A percentile compares a stretch with the other conserved stretches of the same genome.
phyloP scores from a whole-genome alignment of 208 protist species.

The Vickermania ingenoplastis region DNA sequence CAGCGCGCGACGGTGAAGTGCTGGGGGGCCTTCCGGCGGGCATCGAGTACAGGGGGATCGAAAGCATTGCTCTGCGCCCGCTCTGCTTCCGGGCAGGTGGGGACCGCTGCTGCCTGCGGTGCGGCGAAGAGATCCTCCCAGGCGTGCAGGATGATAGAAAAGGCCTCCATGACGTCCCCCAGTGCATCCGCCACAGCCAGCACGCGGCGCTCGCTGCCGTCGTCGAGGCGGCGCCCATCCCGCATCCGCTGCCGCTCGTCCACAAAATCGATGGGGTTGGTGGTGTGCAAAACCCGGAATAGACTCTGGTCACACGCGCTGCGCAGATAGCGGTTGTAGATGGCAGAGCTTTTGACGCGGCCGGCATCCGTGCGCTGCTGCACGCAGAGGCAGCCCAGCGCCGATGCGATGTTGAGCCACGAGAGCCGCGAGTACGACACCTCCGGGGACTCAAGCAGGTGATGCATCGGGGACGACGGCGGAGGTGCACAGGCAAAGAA shows the following conservation, averaged over 20 bases:
- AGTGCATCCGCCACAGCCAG: not conserved
- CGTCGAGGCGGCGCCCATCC: not conserved
- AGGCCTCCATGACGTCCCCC: not conserved
- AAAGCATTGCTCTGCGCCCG: not conserved
- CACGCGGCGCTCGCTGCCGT: not conserved
- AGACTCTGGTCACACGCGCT: not conserved
- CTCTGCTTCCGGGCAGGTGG: too few species aligned
- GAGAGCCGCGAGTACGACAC: not conserved
- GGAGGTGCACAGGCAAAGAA: too few species aligned
- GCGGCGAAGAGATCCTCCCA: not conserved
- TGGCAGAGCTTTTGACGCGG: not conserved
- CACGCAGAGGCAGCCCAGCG: not conserved
- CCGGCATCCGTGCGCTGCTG: not conserved
- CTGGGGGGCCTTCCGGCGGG: not conserved
- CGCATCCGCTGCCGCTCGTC: not conserved
- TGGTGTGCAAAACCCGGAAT: not conserved
- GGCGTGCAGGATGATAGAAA: not conserved
- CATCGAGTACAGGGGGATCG: not conserved
- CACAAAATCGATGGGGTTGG: not conserved
- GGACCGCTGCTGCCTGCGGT: too few species aligned
- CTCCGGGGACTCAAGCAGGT: not conserved
- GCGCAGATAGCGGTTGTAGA: not conserved
- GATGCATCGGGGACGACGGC: too few species aligned
- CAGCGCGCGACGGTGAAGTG: not conserved
- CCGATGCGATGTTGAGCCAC: not conserved